Conservation (phyloP, 345 rosid species). For the Moricandia arvensis region DNA sequence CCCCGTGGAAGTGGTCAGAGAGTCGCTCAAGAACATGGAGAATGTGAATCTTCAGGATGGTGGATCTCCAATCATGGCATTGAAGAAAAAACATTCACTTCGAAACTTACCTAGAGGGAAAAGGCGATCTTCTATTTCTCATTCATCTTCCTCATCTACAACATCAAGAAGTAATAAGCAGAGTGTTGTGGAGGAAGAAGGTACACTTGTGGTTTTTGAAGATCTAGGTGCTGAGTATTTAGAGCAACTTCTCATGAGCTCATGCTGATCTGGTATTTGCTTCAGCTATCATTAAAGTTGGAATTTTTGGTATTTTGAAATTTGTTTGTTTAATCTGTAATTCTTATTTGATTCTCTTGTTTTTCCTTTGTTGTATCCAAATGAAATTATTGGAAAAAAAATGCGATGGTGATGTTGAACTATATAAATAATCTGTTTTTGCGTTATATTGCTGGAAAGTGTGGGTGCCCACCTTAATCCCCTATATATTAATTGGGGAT, state of each 20-base stretch:
- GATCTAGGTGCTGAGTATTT: conserved; percentile 72
- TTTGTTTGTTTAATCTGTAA: conserved; percentile 17
- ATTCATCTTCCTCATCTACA: conserved; percentile 16
- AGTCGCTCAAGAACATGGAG: conserved; percentile 56
- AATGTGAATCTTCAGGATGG: conserved; percentile 47
- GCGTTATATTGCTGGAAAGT: conserved; percentile 39
- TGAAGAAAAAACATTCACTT: conserved; percentile 55
- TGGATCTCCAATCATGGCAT: conserved; percentile 64
- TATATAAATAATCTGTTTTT: conserved; percentile 29
- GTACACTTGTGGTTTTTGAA: conserved; percentile 54
- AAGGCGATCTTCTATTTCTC: conserved; percentile 24
- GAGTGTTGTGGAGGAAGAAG: conserved; percentile 31
- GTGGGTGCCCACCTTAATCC: conserved; percentile 26
- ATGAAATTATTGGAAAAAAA: conserved; percentile 24
- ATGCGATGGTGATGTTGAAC: conserved; percentile 31
- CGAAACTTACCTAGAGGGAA: conserved; percentile 41
- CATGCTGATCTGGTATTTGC: conserved; percentile 31
- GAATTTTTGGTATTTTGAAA: conserved; percentile 17
- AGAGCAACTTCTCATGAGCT: conserved; percentile 65
- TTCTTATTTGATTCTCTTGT: conserved; percentile 16
- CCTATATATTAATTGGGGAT: too few species aligned
- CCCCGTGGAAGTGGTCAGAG: conserved; percentile 49
- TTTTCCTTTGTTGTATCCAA: conserved; percentile 27
- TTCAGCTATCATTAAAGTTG: conserved; percentile 1
- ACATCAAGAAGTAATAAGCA: conserved; percentile 31